Evolutionary conservation across 2,329 filamentous ascomycete species (phyloP), one percentile per base, ranked within the genome.

Genomic region (Chaetothyriales sp.): DNA sequence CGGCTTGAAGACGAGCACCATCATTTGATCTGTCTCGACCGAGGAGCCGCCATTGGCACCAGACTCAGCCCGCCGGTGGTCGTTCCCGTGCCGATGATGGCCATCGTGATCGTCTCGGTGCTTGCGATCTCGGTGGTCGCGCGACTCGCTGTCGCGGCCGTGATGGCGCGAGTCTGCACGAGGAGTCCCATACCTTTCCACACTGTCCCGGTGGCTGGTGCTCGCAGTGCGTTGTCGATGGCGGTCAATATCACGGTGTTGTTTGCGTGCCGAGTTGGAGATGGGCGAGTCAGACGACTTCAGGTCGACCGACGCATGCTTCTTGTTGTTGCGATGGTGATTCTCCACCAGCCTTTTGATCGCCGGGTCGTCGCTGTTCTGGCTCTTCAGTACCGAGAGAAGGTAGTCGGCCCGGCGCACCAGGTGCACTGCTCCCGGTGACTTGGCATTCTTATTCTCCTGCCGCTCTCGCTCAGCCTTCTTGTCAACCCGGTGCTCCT

Each of bases 401-500:
- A 98, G 77, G 63, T 98, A 98, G 63, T 96, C 92, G 8, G 90
- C 86, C 53, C 92, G 84, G 46, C 92, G 86, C 49, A 96, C 90
- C 44, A 98, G 80, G 64, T 98, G 92, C 25, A 98, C 92, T 19
- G 92, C 90, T n/a, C 92, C 92, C 3, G 92, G 92, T 2, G 90
- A 94, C 62, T 94, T 93, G 36, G 69, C 70, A 25, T 67, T 61
- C 52, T 70, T 70, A 61, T 80, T 80, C 56, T 78, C 70, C 18
- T 86, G 83, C 15, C 72, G 79, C 61, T 87, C 86, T 36, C 92
- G 83, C 66, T 95, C 88, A 61, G 92, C 89, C 65, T 96, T 96
- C 70, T 93, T 92, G 66, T 94, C 92, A 18, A 96, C 90, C n/a
- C 90, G 84, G 65, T 96, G 89, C 66, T 98, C 93, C 64, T 98